Conservation (phyloP, 1,139 yeast species). For the Scheffersomyces insectosa region DNA sequence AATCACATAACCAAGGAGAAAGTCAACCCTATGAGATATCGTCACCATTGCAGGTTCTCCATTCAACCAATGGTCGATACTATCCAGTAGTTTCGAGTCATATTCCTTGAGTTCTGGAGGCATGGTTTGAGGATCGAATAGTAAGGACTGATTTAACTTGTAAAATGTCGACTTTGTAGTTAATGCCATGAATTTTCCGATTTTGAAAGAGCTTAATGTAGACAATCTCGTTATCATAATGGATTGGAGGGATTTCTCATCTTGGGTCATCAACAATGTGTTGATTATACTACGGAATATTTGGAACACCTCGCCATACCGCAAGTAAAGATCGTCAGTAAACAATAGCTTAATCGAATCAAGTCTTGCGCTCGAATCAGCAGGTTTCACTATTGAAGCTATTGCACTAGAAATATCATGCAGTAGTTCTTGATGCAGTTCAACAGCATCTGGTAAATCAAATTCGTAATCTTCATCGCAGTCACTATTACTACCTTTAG, state of each 20-base stretch:
- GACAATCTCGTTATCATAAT: slow-evolving; percentile 20
- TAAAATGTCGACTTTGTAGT: slow-evolving; percentile 37
- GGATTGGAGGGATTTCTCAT: neutral
- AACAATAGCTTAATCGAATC: slow-evolving; percentile 25
- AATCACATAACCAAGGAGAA: slow-evolving; percentile 36
- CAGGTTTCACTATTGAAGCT: too few species aligned
- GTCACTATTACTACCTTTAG: too few species aligned
- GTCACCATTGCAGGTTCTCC: slow-evolving; percentile 29
- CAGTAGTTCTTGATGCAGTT: too few species aligned
- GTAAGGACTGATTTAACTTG: slow-evolving; percentile 29
- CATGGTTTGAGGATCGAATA: slow-evolving; percentile 34
- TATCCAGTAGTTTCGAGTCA: slow-evolving; percentile 27
- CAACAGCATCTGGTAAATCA: too few species aligned
- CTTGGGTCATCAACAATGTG: slow-evolving; percentile 10
- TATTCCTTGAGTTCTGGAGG: slow-evolving; percentile 22
- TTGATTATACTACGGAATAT: slow-evolving; percentile 27
- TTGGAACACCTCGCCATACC: slow-evolving; percentile 31
- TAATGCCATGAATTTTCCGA: slow-evolving; percentile 36
- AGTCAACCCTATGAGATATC: slow-evolving; percentile 19
- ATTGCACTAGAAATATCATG: too few species aligned
- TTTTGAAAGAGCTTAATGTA: slow-evolving; percentile 26
- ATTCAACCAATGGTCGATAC: slow-evolving; percentile 41
- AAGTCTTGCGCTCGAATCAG: slow-evolving; percentile 26
- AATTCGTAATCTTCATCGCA: too few species aligned
- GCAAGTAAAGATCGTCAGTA: slow-evolving; percentile 25